Conservation (phyloP, 2,329 filamentous ascomycete species). For the Ophiostoma triangulosporum region DNA sequence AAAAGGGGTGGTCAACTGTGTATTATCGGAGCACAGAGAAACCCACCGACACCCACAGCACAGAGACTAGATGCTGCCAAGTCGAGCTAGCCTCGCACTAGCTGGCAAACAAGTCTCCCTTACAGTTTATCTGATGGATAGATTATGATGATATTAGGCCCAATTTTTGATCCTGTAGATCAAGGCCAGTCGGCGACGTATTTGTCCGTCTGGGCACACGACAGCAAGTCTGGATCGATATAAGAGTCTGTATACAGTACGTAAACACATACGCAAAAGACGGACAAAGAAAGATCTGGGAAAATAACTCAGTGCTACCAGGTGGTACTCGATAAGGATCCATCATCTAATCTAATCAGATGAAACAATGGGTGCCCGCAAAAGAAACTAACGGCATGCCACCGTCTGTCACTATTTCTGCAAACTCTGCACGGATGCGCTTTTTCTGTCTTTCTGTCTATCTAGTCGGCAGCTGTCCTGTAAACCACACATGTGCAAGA, state of each 20-base stretch:
- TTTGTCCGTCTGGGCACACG: neutral
- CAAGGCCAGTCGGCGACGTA: neutral
- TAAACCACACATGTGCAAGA: too few relatives aligned
- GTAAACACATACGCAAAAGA: neutral
- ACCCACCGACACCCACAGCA: neutral
- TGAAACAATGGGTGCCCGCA: neutral
- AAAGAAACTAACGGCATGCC: neutral
- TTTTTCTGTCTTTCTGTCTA: neutral
- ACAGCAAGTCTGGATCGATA: neutral
- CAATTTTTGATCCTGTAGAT: too few relatives aligned
- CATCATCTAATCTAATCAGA: constrained; percentile 4
- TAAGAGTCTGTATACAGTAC: neutral
- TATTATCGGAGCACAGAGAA: neutral
- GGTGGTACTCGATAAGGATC: neutral
- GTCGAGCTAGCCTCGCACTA: neutral
- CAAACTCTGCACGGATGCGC: too few relatives aligned
- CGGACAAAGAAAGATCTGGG: neutral
- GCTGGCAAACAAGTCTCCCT: neutral
- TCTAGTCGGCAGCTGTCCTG: neutral
- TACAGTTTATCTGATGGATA: neutral
- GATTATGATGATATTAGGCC: too few relatives aligned
- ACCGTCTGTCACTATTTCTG: neutral
- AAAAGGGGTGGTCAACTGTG: neutral
- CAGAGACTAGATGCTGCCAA: neutral
- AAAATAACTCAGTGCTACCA: neutral